phyloP scores from a whole-genome alignment of 2,329 filamentous ascomycete genomes.

The Venturia carpophila region DNA sequence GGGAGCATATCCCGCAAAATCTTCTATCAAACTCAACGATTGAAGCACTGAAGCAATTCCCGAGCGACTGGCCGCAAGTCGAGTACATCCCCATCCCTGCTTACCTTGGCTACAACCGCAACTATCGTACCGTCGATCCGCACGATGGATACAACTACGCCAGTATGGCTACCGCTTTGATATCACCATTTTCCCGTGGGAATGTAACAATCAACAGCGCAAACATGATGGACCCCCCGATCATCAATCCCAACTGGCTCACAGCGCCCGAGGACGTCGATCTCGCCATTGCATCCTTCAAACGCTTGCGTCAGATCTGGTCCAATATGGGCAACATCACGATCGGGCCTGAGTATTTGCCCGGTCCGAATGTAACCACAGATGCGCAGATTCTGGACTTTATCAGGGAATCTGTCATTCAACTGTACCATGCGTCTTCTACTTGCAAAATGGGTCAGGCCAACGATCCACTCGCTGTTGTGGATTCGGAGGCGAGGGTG shows the following conservation, averaged over 20 bases:
- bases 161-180: conserved; percentile 26
- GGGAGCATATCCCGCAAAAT: conserved; percentile 25
- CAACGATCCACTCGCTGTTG: conserved; percentile 43
- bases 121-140: conserved; percentile 23
- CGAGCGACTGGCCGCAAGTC: conserved; percentile 31
- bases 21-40: conserved; percentile 18
- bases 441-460: conserved; percentile 29
- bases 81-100: conserved; percentile 25
- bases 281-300: conserved; percentile 28
- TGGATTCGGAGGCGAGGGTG: conserved; percentile 48
- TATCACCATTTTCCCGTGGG: conserved; percentile 31
- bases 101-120: conserved; percentile 23
- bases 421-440: conserved; percentile 21
- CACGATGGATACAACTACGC: conserved; percentile 29
- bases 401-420: conserved; percentile 22
- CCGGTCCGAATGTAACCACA: conserved; percentile 23
- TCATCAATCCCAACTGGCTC: conserved; percentile 33
- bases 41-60: conserved; percentile 23
- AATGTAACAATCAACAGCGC: conserved; percentile 28
- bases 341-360: conserved; percentile 25
- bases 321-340: conserved; percentile 23
- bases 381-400: conserved; percentile 26
- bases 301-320: conserved; percentile 27
- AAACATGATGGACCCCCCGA: conserved; percentile 25
- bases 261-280: conserved; percentile 27